A percentile compares a stretch with the other conserved stretches of the same genome.
Evolutionary conservation across 257 asterid genomes (phyloP).

Genomic region (Fraxinus americana): DNA sequence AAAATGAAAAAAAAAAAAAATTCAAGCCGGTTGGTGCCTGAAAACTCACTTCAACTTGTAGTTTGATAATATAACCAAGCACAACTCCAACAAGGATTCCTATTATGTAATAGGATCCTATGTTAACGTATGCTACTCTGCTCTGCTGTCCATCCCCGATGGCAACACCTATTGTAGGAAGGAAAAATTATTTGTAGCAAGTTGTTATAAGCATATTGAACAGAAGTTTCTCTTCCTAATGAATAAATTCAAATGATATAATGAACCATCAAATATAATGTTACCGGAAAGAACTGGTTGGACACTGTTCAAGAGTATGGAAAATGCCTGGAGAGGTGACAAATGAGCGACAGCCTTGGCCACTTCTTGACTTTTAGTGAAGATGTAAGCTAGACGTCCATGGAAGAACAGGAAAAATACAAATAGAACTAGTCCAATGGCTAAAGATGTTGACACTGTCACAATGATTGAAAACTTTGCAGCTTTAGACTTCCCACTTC

Average conservation of each 20-base stretch:
- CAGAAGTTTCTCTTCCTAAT: not conserved
- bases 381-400: conserved; percentile 55
- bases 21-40: not conserved
- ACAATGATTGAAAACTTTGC: conserved; percentile 55
- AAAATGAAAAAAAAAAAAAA: not conserved
- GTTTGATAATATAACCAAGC: conserved; percentile 53
- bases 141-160: conserved; percentile 74
- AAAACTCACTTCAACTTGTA: conserved; percentile 54
- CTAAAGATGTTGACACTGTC: conserved; percentile 48
- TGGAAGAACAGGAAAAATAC: conserved; percentile 55
- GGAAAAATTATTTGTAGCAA: not conserved
- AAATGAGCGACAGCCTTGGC: conserved; percentile 49
- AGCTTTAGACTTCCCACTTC: conserved; percentile 62
- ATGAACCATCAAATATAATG: not conserved
- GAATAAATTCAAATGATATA: not conserved
- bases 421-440: conserved; percentile 47
- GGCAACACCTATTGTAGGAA: conserved; percentile 54
- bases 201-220: not conserved
- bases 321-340: conserved; percentile 65
- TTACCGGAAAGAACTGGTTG: conserved; percentile 76
- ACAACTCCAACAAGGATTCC: conserved; percentile 61
- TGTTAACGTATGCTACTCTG: conserved; percentile 58
- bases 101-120: conserved; percentile 58
- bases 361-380: conserved; percentile 48
- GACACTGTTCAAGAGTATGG: conserved; percentile 64